Evolutionary conservation across 2,329 filamentous ascomycete species (phyloP), one percentile per base, ranked within the genome.

Genomic region (Fusarium phyllophilum): DNA sequence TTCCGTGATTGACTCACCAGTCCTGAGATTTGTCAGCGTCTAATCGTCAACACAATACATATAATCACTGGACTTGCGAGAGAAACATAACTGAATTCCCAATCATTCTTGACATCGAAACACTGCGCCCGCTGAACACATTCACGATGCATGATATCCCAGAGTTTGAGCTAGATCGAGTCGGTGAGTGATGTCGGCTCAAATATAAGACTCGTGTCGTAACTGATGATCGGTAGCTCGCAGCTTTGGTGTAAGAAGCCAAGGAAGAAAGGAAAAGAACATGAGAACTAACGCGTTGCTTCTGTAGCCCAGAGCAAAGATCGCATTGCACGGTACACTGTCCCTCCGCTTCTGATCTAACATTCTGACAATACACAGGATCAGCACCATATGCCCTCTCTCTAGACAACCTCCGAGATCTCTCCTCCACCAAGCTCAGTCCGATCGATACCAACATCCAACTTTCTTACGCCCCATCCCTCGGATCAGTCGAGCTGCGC

Each of bases 61-160:
- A 8, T 0, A 24, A 20, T 26, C n/a, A 36, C n/a, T 20, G 33
- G 12, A 36, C 8, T 15, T 52, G 17, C n/a, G 2, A n/a, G 4
- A 24, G 8, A n/a, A n/a, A n/a, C n/a, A n/a, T n/a, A 5, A 20
- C 3, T 36, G n/a, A 13, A 2, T 8, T 20, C 8, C 8, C 3
- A 13, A 8, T 14, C 17, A 20, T 10, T 6, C 12, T 20, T 15
- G 18, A 15, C n/a, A 20, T 7, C 0, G 8, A 52, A 11, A 36
- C 17, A 34, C 31, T 8, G 33, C 10, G 0, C 1, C 31, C 6
- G 11, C 0, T 8, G 1, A 14, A 5, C 0, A 5, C 9, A 33
- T 44, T 56, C 38, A 29, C 8, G 1, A 56, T 55, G 58, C 11
- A n/a, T 10, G 36, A 44, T 31, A 62, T 56, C 3, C 9, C n/a